Conservation (phyloP, 2,329 filamentous ascomycete genomes). For the Cordyceps tenuipes region DNA sequence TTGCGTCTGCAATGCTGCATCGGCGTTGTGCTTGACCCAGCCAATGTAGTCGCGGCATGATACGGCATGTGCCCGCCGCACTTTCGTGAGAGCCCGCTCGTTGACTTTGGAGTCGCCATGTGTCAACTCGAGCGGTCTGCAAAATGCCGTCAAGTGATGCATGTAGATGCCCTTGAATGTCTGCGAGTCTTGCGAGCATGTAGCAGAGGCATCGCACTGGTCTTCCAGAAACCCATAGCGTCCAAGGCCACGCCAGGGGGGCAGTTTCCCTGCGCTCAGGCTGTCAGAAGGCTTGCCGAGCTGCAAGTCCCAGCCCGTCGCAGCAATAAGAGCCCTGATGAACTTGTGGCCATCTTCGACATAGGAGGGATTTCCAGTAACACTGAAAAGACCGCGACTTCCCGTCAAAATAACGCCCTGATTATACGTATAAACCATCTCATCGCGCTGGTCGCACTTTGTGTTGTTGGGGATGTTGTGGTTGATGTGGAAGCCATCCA, state of each 20-base stretch:
- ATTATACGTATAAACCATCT: conserved; percentile 94
- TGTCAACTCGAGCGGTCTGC: conserved; percentile 45
- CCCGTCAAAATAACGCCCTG: conserved; percentile 85
- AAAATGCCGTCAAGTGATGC: conserved; percentile 77
- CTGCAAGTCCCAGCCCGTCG: conserved; percentile 65
- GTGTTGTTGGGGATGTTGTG: conserved; percentile 55
- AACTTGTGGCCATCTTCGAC: conserved; percentile 73
- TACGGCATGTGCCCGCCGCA: conserved; percentile 39
- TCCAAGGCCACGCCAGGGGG: conserved; percentile 66
- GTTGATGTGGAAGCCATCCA: conserved; percentile 80
- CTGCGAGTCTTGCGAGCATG: conserved; percentile 75
- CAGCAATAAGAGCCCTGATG: conserved; percentile 62
- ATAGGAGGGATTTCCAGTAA: conserved; percentile 63
- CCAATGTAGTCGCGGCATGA: conserved; percentile 57
- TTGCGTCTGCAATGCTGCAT: conserved; percentile 62
- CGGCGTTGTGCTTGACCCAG: conserved; percentile 75
- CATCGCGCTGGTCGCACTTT: conserved; percentile 70
- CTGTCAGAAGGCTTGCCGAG: conserved; percentile 34
- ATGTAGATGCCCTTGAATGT: conserved; percentile 96
- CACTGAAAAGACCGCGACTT: conserved; percentile 69
- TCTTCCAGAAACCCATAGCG: conserved; percentile 78
- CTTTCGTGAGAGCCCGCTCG: conserved; percentile 20
- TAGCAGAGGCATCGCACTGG: conserved; percentile 63
- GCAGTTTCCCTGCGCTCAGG: conserved; percentile 28
- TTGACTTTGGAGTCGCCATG: conserved; percentile 22